Conservation (phyloP, 352 stramenopile genomes). For the Globisporangium abappressorium region DNA sequence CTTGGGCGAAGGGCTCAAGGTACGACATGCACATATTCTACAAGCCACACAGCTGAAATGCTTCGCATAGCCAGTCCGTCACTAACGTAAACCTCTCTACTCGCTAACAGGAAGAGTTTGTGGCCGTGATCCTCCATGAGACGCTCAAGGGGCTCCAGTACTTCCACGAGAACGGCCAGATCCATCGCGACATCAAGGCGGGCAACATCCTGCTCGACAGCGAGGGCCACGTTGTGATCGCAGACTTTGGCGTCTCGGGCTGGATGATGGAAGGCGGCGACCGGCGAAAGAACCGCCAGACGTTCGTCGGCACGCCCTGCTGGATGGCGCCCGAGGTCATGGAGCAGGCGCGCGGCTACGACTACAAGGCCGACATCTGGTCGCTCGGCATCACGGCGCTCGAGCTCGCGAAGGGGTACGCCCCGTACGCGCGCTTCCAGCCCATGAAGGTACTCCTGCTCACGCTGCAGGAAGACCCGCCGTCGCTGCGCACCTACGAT, state of each 20-base stretch:
- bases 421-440: conserved; percentile 96
- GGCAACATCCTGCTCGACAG: conserved; percentile 96
- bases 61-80: neutral
- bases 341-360: conserved; percentile 88
- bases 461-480: conserved; percentile 96
- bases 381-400: conserved; percentile 98
- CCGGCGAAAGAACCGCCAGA: conserved; percentile 93
- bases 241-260: conserved; percentile 98
- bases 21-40: neutral
- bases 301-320: conserved; percentile 98
- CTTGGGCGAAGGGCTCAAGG: conserved; percentile 80
- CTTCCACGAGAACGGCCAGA: conserved; percentile 98
- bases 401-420: conserved; percentile 98
- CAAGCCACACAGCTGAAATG: neutral
- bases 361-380: conserved; percentile 99
- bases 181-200: conserved; percentile 98
- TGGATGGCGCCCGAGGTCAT: conserved; percentile 96
- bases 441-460: conserved; percentile 98
- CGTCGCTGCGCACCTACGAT: conserved; percentile 88
- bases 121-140: conserved; percentile 97
- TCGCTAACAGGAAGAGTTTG: conserved; percentile 84
- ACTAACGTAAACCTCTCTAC: neutral
- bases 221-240: conserved; percentile 95
- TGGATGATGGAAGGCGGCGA: conserved; percentile 97
- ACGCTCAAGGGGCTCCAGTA: conserved; percentile 97